Percentiles rank a stretch among this genome's conserved stretches.
phyloP scores from a whole-genome alignment of 169 alveolate genomes.

The Plasmodium cynomolgi region DNA sequence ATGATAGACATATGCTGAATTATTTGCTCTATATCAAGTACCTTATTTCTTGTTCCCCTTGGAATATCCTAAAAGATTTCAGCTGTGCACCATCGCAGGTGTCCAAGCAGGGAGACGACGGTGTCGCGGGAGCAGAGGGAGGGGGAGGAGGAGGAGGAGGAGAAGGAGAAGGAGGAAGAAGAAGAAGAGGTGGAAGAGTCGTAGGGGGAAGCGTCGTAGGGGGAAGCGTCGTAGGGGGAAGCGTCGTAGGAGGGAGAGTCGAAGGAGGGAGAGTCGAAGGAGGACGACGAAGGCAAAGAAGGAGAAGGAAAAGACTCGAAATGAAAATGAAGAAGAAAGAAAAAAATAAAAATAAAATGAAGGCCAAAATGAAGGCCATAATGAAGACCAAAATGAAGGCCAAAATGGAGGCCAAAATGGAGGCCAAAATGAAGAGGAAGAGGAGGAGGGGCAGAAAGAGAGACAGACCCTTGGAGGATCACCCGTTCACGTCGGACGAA shows the following conservation, averaged over 20 bases:
- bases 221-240: neutral
- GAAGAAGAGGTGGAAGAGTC: neutral
- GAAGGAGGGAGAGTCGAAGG: neutral
- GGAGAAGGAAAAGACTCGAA: neutral
- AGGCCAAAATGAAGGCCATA: neutral
- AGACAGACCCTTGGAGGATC: neutral
- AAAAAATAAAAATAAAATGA: neutral
- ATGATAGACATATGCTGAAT: constrained; percentile 30
- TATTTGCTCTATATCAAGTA: constrained; percentile 56
- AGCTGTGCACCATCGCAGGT: neutral
- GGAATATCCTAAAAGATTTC: constrained; percentile 60
- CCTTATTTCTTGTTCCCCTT: constrained; percentile 50
- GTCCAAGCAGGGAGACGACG: neutral
- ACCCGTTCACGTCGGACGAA: neutral
- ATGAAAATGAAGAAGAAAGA: neutral
- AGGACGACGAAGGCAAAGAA: neutral
- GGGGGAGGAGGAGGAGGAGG: neutral
- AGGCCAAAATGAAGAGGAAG: neutral
- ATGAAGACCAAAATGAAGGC: neutral
- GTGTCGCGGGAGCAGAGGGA: neutral
- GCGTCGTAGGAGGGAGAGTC: neutral
- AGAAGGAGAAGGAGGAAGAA: neutral
- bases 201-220: neutral
- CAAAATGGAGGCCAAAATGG: too few relatives aligned
- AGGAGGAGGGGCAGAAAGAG: neutral